Evolutionary conservation across 257 asterid species (phyloP).

Genomic region (Orobanche coerulescens): DNA sequence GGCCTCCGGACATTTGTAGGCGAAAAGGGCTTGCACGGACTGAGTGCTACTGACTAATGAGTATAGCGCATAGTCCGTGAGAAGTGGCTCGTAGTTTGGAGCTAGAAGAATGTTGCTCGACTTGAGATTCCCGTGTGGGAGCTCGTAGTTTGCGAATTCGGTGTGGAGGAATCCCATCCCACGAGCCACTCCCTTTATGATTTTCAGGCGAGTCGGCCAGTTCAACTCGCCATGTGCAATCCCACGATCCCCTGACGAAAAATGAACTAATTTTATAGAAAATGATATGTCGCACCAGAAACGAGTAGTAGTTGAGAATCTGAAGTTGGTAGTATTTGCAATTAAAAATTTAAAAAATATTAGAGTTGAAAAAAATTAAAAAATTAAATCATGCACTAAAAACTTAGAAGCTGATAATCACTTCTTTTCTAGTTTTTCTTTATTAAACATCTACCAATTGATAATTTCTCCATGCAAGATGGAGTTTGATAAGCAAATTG

Average conservation of each 20-base stretch:
- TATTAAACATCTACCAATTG: no score
- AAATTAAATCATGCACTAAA: no score
- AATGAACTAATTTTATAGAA: no score
- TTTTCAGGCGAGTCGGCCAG: slow-evolving; percentile 61
- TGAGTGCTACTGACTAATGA: slow-evolving; percentile 54
- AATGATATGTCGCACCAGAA: no score
- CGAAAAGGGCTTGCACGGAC: slow-evolving; percentile 43
- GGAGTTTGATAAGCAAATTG: no score
- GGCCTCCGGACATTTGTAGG: slow-evolving; percentile 67
- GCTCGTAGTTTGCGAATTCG: slow-evolving; percentile 42
- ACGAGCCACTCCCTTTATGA: slow-evolving; percentile 65
- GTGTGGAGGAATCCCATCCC: slow-evolving; percentile 85
- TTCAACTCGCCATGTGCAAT: slow-evolving; percentile 47
- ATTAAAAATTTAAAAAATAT: no score
- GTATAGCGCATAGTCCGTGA: slow-evolving; percentile 61
- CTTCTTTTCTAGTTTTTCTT: no score
- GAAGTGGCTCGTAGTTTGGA: slow-evolving; percentile 53
- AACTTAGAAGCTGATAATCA: no score
- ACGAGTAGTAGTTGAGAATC: no score
- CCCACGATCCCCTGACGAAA: slow-evolving; percentile 64
- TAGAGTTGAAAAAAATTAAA: no score
- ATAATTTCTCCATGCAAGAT: no score
- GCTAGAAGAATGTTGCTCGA: slow-evolving; percentile 78
- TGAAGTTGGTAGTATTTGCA: no score
- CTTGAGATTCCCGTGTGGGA: slow-evolving; percentile 92